Evolutionary conservation across 208 protist genomes (phyloP), one percentile per base, ranked within the genome.

Genomic region (Trypanosoma mega): DNA sequence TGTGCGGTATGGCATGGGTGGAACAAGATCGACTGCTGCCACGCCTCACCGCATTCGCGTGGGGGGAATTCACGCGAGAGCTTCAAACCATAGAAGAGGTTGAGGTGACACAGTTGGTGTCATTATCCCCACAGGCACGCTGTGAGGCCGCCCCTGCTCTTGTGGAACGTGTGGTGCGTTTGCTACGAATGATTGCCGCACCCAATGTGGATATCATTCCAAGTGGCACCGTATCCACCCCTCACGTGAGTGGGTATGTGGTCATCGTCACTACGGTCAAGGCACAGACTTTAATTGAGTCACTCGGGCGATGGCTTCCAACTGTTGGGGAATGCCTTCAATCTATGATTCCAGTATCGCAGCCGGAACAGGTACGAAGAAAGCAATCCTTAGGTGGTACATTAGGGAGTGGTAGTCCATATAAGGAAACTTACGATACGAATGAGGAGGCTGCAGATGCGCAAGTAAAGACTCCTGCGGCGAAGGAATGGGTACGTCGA

Each of bases 281-380:
- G 55, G 55, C 55, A 1, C 41, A 50, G 27, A 16, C 21, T 8
- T n/a, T 70, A 9, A 55, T 70, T 23, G 26, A 63, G 30, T 57
- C 55, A 9, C 46, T 70, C 23, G 55, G 37, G 20, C 45, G 39
- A 30, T 70, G 64, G 64, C 49, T 70, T 34, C 55, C 64, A 0
- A 26, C 26, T 11, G 60, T 43, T 33, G 47, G 54, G 1, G 36
- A 57, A 11, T 57, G 54, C 52, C 36, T 70, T 24, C 29, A 44
- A 20, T 55, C 55, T 16, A 34, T 70, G 29, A 4, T 44, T 1
- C 44, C 46, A n/a, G 5, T 27, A 23, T 11, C 21, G 26, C 21
- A 1, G 51, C 1, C 8, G 50, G 5, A 30, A 44, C 1, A 36
- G 57, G 16, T 20, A 26, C 2, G 54, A 41, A 36, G 23, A 36